Percentiles rank a stretch among this genome's conserved stretches.
These are phyloP conservation scores for Penicillium pulvis DNA, from an alignment of 495 filamentous ascomycete genomes.

Conservation along the genomic window DNA sequence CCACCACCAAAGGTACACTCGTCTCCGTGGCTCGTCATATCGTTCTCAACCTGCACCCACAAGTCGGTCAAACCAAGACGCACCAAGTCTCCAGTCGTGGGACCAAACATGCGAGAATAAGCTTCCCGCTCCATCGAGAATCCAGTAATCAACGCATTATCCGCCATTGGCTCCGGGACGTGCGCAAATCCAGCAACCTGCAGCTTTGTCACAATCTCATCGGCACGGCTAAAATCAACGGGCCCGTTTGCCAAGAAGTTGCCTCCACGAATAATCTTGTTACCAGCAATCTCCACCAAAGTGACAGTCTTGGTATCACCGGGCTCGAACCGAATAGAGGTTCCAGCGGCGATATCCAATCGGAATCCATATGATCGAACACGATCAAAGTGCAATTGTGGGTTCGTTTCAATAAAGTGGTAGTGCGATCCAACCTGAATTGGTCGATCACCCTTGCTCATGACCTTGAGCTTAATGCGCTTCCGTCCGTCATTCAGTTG, in stretches of 20 bases:
- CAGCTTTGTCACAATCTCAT: conserved; percentile 68
- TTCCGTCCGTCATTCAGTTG: conserved; percentile 73
- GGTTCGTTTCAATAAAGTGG: conserved; percentile 94
- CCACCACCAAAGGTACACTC: conserved; percentile 96
- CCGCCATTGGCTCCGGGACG: conserved; percentile 60
- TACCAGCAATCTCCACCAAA: conserved; percentile 85
- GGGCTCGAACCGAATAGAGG: conserved; percentile 92
- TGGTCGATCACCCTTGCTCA: conserved; percentile 86
- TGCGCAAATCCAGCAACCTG: conserved; percentile 77
- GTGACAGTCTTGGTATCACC: conserved; percentile 93
- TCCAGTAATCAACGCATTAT: conserved; percentile 55
- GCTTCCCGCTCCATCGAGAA: conserved; percentile 74
- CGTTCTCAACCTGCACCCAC: conserved; percentile 91
- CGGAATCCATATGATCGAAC: conserved; percentile 79
- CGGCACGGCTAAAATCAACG: conserved; percentile 61
- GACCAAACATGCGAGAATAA: conserved; percentile 90
- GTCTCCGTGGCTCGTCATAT: conserved; percentile 83
- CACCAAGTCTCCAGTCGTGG: conserved; percentile 83
- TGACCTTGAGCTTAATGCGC: conserved; percentile 73
- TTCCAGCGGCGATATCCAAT: conserved; percentile 89
- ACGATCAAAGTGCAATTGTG: conserved; percentile 90
- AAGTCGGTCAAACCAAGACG: conserved; percentile 82
- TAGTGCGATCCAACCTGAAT: conserved; percentile 96
- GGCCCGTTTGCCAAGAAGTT: conserved; percentile 75
- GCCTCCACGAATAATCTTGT: conserved; percentile 80